These are phyloP conservation scores for Phytophthora quininea DNA, from an alignment of 352 stramenopile genomes.

Conservation along the genomic window DNA sequence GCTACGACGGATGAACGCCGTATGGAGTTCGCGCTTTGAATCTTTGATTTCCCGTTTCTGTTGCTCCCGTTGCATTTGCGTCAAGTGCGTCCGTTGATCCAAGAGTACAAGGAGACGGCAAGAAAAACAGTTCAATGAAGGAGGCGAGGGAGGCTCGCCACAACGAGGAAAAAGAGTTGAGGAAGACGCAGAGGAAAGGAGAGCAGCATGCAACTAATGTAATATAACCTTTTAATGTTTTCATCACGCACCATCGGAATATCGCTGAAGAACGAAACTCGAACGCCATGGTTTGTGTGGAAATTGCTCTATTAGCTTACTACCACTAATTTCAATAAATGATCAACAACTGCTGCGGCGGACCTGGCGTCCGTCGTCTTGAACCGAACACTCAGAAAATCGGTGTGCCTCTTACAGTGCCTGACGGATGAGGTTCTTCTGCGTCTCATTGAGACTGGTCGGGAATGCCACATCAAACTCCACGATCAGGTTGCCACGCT, in stretches of 20 bases:
- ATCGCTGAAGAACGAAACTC: not conserved
- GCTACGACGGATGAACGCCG: constrained; percentile 6
- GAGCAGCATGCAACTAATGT: constrained; percentile 28
- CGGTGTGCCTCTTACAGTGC: constrained; percentile 50
- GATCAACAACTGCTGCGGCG: constrained; percentile 7
- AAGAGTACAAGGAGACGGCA: constrained; percentile 14
- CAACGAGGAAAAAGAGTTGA: constrained; percentile 6
- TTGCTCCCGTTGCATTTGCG: constrained; percentile 22
- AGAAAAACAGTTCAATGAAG: constrained; percentile 29
- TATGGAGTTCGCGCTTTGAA: constrained; percentile 15
- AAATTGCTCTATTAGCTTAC: constrained; percentile 16
- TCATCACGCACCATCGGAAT: constrained; percentile 7
- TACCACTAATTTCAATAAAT: constrained; percentile 29
- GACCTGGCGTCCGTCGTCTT: not conserved
- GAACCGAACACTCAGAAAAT: constrained; percentile 7
- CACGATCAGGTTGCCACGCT: constrained; percentile 94
- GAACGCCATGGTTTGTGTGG: not conserved
- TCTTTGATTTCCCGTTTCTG: constrained; percentile 22
- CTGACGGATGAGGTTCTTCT: constrained; percentile 78
- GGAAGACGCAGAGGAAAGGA: not conserved
- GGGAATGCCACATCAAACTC: constrained; percentile 98
- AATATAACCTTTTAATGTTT: constrained; percentile 16
- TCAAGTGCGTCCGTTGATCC: constrained; percentile 7
- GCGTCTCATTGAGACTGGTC: constrained; percentile 77
- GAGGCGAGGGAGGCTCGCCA: not conserved